These are phyloP conservation scores for Talaromyces piceae DNA, from an alignment of 2,329 filamentous ascomycete genomes.

Conservation along the genomic window DNA sequence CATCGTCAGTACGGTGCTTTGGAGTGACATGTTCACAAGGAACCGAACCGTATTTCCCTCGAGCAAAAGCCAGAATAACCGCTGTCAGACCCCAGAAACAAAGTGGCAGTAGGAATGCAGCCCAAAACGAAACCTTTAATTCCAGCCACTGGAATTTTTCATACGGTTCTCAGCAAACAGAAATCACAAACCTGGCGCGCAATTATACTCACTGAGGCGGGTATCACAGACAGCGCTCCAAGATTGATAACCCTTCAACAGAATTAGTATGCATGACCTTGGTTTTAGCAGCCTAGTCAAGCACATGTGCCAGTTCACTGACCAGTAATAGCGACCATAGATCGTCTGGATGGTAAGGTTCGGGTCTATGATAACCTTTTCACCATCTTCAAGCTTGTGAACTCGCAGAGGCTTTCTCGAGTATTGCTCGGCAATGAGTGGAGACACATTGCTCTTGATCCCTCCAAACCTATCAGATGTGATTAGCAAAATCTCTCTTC, in stretches of 20 bases:
- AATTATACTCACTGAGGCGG: background rate
- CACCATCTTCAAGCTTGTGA: constrained; percentile 48
- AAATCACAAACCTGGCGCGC: background rate
- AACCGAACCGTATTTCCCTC: background rate
- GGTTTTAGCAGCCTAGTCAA: constrained; percentile 58
- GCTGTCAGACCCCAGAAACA: background rate
- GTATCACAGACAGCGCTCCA: background rate
- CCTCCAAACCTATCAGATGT: background rate
- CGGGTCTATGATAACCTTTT: constrained; percentile 66
- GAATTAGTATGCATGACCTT: constrained; percentile 36
- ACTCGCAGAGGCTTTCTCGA: constrained; percentile 52
- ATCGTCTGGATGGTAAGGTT: constrained; percentile 62
- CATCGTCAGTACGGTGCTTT: background rate
- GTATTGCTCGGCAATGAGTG: constrained; percentile 65
- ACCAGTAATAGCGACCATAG: constrained; percentile 54
- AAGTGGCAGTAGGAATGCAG: background rate
- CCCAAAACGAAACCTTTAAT: background rate
- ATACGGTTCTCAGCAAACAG: background rate
- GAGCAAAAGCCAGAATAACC: background rate
- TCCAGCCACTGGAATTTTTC: background rate
- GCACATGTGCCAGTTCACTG: constrained; percentile 64
- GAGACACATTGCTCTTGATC: constrained; percentile 66
- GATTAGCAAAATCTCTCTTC: background rate
- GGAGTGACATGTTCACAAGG: background rate
- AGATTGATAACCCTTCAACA: constrained; percentile 31